Base-by-base conservation (phyloP, 306 rosid species). In the Dicorynia guianensis region DNA sequence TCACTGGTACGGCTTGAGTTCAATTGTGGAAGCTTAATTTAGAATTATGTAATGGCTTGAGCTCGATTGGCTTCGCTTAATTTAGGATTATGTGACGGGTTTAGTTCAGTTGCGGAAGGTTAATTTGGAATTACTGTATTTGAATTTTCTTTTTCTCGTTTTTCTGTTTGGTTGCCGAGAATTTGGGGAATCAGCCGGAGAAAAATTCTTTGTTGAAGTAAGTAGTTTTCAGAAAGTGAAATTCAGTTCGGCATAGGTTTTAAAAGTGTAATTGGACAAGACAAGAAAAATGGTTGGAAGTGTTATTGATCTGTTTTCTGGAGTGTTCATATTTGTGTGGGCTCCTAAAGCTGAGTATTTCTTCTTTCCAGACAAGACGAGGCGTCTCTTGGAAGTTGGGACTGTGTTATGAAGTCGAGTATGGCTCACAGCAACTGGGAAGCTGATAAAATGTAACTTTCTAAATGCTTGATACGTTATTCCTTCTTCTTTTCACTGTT, bases 361-460 rank as follows among this genome's bases (percentile, higher is more conserved):
- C 14, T 55, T 76, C 48, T 59, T 82, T 84, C 82, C 84, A 82
- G 93, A 48, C 50, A 46, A 48, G 48, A 62, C 14, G 47, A 43
- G 71, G 55, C 58, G 61, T 67, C 63, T 60, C 35, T 49, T 17
- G 65, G 67, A 54, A 39, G 33, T 69, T 71, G 44, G 69, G 69
- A 72, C 75, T 40, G 80, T 72, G 25, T 17, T 30, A 82, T 74
- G 89, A 79, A 80, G 84, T 44, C 84, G 48, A 60, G 66, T 15
- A 89, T 91, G 97, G 87, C 91, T 79, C 91, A 85, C 85, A 89
- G 90, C 83, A 89, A 82, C 80, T 93, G 98, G 97, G 98, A 93
- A 79, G 96, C 97, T 58, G 97, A 89, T 87, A 91, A 93, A 90
- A 93, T 93, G 74, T 69, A 54, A 50, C 36, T 67, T 8, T 36